A percentile compares a stretch with the other conserved stretches of the same genome.
phyloP scores from a whole-genome alignment of 371 early-diverging fungal species.

The Haplosporangium sp. region DNA sequence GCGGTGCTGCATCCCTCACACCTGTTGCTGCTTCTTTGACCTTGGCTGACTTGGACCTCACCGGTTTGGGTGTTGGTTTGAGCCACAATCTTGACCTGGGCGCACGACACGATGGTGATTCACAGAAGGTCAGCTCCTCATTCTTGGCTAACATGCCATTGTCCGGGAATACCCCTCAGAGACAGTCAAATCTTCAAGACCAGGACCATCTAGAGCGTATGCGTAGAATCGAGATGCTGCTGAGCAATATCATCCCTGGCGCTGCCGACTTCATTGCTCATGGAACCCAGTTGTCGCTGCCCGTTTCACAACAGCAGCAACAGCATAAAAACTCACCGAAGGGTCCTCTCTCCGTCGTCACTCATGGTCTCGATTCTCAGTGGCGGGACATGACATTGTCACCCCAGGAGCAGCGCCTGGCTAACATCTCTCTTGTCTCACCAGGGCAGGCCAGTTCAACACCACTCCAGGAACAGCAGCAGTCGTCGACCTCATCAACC shows the following conservation, averaged over 20 bases:
- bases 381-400: constrained; percentile 19
- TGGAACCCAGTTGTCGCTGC: constrained; percentile 3
- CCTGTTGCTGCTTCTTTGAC: constrained; percentile 22
- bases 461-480: neutral
- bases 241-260: constrained; percentile 43
- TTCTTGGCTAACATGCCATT: neutral
- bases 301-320: constrained; percentile 9
- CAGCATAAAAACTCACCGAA: constrained; percentile 6
- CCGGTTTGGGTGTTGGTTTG: constrained; percentile 4
- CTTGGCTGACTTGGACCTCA: constrained; percentile 22
- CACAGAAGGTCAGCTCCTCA: neutral
- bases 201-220: constrained; percentile 46
- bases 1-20: constrained; percentile 5
- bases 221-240: constrained; percentile 32
- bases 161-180: neutral
- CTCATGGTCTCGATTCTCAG: constrained; percentile 19
- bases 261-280: constrained; percentile 44
- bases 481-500: neutral
- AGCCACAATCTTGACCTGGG: neutral
- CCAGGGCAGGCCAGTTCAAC: constrained; percentile 1
- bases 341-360: constrained; percentile 6
- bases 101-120: neutral
- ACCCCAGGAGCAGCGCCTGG: constrained; percentile 19
- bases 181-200: constrained; percentile 13
- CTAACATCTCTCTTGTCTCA: constrained; percentile 28